Percentiles rank a stretch among this genome's conserved stretches.
Evolutionary conservation across 306 rosid species (phyloP).

Genomic region (Malus sylvestris): DNA sequence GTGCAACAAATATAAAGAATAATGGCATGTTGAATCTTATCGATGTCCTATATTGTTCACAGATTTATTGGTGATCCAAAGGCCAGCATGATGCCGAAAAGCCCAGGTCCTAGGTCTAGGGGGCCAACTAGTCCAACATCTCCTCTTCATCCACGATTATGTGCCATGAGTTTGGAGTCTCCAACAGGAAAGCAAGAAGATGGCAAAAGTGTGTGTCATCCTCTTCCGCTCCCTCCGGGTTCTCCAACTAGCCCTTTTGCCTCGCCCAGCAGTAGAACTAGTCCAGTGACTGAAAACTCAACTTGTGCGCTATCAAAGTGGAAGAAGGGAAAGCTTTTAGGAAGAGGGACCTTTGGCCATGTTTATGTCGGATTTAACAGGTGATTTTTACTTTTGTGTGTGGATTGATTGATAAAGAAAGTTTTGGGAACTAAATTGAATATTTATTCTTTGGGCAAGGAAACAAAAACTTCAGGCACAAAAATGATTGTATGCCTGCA

Average conservation of each 20-base stretch:
- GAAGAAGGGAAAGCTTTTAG: constrained; percentile 94
- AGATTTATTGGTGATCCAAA: constrained; percentile 60
- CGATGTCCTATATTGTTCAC: constrained; percentile 22
- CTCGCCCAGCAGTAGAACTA: constrained; percentile 31
- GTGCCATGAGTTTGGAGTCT: constrained; percentile 54
- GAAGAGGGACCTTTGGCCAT: constrained; percentile 96
- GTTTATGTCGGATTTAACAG: constrained; percentile 90
- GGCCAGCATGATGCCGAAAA: constrained; percentile 45
- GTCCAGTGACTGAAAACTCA: constrained; percentile 31
- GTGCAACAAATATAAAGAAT: not conserved
- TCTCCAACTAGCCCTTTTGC: constrained; percentile 85
- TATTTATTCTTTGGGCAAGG: not conserved
- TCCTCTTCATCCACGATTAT: constrained; percentile 67
- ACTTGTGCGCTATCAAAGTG: constrained; percentile 44
- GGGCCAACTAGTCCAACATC: constrained; percentile 92
- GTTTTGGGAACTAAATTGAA: not conserved
- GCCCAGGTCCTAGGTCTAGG: constrained; percentile 78
- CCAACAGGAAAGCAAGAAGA: constrained; percentile 71
- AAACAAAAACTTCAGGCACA: not conserved
- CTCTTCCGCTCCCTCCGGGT: constrained; percentile 93
- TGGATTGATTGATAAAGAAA: not conserved
- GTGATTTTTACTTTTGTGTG: constrained; percentile 23
- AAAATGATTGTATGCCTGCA: not conserved
- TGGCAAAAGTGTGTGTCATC: constrained; percentile 66
- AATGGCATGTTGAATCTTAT: constrained; percentile 10